These are phyloP conservation scores for Macroventuria anomochaeta DNA, from an alignment of 2,329 filamentous ascomycete species.

Conservation along the genomic window DNA sequence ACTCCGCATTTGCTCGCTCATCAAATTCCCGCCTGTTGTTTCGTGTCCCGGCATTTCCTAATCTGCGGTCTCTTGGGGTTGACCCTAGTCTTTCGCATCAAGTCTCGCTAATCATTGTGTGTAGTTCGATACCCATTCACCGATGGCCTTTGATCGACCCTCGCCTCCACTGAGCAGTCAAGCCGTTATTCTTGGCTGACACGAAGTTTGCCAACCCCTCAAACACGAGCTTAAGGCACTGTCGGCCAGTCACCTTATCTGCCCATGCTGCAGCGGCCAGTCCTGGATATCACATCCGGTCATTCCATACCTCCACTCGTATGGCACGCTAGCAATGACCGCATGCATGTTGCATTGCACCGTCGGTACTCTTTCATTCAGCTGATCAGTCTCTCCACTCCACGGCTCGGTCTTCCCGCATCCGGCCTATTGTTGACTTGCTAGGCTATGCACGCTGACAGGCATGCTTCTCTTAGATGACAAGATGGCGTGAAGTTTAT, in stretches of 20 bases:
- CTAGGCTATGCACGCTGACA: slow-evolving; percentile 52
- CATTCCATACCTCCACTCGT: slow-evolving; percentile 45
- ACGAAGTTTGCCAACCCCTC: slow-evolving; percentile 39
- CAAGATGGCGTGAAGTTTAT: slow-evolving; percentile 53
- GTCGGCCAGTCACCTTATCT: slow-evolving; percentile 59
- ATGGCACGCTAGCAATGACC: slow-evolving; percentile 44
- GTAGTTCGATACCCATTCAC: slow-evolving; percentile 42
- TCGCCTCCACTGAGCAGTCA: slow-evolving; percentile 33
- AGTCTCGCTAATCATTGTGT: slow-evolving; percentile 46
- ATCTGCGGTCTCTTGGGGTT: slow-evolving; percentile 24
- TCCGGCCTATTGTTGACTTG: slow-evolving; percentile 50
- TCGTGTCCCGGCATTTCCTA: background rate
- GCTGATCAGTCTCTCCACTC: slow-evolving; percentile 50
- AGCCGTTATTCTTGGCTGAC: slow-evolving; percentile 42
- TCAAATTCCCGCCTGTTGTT: slow-evolving; percentile 25
- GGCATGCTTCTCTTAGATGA: slow-evolving; percentile 51
- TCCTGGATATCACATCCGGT: slow-evolving; percentile 44
- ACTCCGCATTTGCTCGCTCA: slow-evolving; percentile 21
- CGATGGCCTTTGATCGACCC: slow-evolving; percentile 33
- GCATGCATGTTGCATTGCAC: slow-evolving; percentile 50
- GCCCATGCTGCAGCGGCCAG: slow-evolving; percentile 49
- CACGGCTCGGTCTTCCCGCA: slow-evolving; percentile 48
- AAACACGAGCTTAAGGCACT: slow-evolving; percentile 41
- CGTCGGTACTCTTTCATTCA: slow-evolving; percentile 44
- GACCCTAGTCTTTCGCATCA: slow-evolving; percentile 32